A percentile compares a stretch with the other conserved stretches of the same genome.
Evolutionary conservation across 2,329 filamentous ascomycete genomes (phyloP).

Genomic region (Diaporthe sp.): DNA sequence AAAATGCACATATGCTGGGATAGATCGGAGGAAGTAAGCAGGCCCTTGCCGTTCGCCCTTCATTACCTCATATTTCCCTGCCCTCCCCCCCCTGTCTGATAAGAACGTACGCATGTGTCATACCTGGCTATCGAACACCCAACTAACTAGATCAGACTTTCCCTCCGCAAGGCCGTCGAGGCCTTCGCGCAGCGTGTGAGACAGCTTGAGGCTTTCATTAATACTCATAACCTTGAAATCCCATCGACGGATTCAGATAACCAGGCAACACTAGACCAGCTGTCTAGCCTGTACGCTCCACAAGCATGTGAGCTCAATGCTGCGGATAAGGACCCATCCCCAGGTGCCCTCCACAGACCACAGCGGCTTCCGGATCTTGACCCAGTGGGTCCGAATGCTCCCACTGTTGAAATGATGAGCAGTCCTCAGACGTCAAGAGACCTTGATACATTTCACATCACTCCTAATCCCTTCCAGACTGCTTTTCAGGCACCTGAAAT

Average conservation of each 20-base stretch:
- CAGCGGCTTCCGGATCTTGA: not conserved
- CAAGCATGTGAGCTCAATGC: too few relatives aligned
- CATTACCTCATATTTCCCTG: not conserved
- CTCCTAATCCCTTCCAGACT: not conserved
- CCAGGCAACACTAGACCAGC: not conserved
- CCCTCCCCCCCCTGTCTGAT: not conserved
- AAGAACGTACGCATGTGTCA: not conserved
- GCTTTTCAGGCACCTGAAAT: not conserved
- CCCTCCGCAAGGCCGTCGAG: constrained; percentile 7
- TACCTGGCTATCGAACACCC: too few relatives aligned
- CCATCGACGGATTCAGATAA: not conserved
- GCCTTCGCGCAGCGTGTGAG: constrained; percentile 6
- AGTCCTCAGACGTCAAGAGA: not conserved
- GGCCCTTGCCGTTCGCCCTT: not conserved
- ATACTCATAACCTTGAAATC: not conserved
- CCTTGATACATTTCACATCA: not conserved
- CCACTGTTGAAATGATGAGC: not conserved
- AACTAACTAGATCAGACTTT: not conserved
- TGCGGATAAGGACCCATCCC: not conserved
- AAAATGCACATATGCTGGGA: not conserved
- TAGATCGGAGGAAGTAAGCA: constrained; percentile 21
- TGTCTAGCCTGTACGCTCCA: not conserved
- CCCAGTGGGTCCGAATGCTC: not conserved
- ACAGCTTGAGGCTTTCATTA: not conserved
- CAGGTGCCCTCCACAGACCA: not conserved